Evolutionary conservation across 768 basidiomycete genomes (phyloP), one percentile per base, ranked within the genome.

Genomic region (Cystobasidium onofrii): DNA sequence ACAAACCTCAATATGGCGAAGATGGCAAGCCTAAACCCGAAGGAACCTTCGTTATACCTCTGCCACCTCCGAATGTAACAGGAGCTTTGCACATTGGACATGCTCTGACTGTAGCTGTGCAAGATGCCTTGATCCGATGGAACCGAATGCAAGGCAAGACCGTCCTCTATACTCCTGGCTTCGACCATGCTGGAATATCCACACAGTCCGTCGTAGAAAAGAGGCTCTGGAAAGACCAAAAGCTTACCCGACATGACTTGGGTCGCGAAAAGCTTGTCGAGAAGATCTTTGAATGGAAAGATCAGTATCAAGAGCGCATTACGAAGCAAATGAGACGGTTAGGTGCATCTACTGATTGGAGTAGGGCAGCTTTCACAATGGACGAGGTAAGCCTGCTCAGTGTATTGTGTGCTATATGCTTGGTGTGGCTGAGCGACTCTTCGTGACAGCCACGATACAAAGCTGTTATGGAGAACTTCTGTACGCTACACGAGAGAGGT

Each of bases 171-270:
- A 86, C 88, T 1, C 96, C 96, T 0, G 96, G 96, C 18, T 99
- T 94, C 79, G 96, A 99, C 81, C 96, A 99, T 78, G 96, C 96
- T 0, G 94, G 95, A 73, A 98, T 99, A 75, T 94, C 94, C 0
- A 98, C 96, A 0, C 96, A 99, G 82, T 91, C 91, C 55, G 95
- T 99, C 18, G 95, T 98, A 0, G 96, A 98, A 81, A 92, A 92
- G 81, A 86, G 93, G 20, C 79, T 98, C 39, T 89, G 86, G 83
- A 99, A 95, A 82, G 81, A 86, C 0, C 85, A 88, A 39, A 90
- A 91, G 0, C 84, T 88, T 81, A 90, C 90, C 1, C 84, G 95
- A 66, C 93, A 97, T 81, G 92, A 98, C 80, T 86, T 97, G n/a
- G 96, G 96, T 0, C 87, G 96, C 55, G 92, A 95, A 78, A 87